phyloP scores from a whole-genome alignment of 106 monocot genomes.

The Xerophyta viscosa region DNA sequence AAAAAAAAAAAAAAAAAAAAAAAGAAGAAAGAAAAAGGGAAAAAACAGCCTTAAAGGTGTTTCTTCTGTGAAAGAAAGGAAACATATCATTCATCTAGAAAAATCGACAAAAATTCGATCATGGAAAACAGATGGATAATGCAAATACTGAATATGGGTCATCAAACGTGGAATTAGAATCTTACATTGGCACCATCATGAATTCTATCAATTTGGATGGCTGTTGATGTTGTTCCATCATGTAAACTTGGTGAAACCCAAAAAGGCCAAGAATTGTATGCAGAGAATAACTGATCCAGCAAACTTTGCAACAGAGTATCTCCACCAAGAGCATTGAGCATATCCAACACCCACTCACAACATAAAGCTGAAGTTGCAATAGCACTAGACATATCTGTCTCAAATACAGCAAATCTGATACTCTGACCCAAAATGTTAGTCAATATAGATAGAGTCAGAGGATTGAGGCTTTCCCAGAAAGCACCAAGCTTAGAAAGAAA shows the following conservation, averaged over 20 bases:
- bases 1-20: too few relatives aligned
- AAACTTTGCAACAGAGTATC: conserved; percentile 35
- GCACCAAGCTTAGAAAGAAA: conserved; percentile 20
- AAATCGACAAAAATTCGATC: too few relatives aligned
- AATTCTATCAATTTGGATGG: conserved; percentile 5
- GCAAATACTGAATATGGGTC: too few relatives aligned
- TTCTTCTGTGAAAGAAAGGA: too few relatives aligned
- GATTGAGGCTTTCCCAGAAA: conserved; percentile 32
- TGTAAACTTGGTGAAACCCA: conserved; percentile 42
- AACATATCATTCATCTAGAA: too few relatives aligned
- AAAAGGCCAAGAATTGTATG: conserved; percentile 52
- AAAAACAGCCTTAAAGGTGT: too few relatives aligned
- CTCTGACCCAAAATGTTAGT: conserved; percentile 50
- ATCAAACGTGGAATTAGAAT: too few relatives aligned
- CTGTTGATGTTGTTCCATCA: conserved; percentile 17
- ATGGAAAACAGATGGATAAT: too few relatives aligned
- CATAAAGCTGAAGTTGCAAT: conserved; percentile 31
- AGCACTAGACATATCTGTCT: conserved; percentile 16
- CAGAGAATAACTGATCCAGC: conserved; percentile 58
- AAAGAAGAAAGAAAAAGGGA: too few relatives aligned
- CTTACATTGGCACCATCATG: conserved; percentile 19
- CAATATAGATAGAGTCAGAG: conserved; percentile 16
- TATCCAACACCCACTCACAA: conserved; percentile 51
- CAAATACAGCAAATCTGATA: conserved; percentile 56
- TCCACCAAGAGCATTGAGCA: conserved; percentile 39